These are phyloP conservation scores for Chlorella ohadii DNA, from an alignment of 139 green algal species.

Conservation along the genomic window DNA sequence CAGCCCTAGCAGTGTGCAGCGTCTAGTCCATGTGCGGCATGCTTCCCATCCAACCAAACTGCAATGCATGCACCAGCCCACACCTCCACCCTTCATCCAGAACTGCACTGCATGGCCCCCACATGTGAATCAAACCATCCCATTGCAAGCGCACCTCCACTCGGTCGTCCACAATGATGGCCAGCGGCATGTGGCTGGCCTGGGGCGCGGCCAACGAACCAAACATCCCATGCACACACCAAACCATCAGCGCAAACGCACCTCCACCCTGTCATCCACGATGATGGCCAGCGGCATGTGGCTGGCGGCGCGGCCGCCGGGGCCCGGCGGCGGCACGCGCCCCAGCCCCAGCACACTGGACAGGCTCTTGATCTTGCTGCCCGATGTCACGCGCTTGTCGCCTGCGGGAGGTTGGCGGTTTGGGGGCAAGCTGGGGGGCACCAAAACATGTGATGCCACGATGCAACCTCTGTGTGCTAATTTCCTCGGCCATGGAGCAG, in stretches of 20 bases:
- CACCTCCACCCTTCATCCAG: too few species aligned
- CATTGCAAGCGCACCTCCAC: slow-evolving; percentile 64
- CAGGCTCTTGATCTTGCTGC: slow-evolving; percentile 4
- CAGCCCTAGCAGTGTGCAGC: too few species aligned
- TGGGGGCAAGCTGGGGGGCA: too few species aligned
- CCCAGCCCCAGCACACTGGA: neutral
- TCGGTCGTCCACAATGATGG: slow-evolving; percentile 84
- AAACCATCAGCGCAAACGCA: slow-evolving; percentile 30
- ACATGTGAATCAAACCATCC: too few species aligned
- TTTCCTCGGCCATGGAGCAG: too few species aligned
- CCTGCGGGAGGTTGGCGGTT: neutral
- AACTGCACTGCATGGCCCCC: too few species aligned
- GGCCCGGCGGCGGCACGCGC: neutral
- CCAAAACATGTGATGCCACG: too few species aligned
- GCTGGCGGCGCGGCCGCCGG: neutral
- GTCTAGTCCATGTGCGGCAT: too few species aligned
- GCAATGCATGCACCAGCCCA: too few species aligned
- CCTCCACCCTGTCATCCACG: slow-evolving; percentile 85
- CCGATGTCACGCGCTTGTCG: neutral
- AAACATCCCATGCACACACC: too few species aligned
- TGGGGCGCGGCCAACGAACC: neutral
- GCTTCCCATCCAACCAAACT: too few species aligned
- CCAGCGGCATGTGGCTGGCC: slow-evolving; percentile 72
- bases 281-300: slow-evolving; percentile 80
- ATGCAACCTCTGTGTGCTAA: too few species aligned